Conservation (phyloP, 2,329 filamentous ascomycete genomes). For the Fusarium sacchari region DNA sequence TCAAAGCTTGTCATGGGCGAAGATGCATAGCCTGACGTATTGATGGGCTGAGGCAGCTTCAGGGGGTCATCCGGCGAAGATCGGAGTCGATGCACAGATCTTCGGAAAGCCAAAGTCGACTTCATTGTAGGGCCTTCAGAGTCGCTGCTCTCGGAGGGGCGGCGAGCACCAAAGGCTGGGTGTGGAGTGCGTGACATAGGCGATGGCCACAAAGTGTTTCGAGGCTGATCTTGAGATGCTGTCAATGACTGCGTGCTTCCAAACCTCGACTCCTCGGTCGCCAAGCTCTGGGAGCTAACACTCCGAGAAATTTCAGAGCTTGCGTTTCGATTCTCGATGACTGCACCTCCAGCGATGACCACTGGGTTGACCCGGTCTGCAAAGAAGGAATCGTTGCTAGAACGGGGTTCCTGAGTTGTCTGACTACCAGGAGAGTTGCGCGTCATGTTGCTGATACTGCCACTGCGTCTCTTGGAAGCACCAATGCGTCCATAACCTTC, state of each 20-base stretch:
- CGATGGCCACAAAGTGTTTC: slow-evolving; percentile 64
- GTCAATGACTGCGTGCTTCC: slow-evolving; percentile 53
- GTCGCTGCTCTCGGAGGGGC: slow-evolving; percentile 67
- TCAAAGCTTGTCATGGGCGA: slow-evolving; percentile 67
- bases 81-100: slow-evolving; percentile 63
- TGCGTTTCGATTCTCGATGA: slow-evolving; percentile 69
- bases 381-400: slow-evolving; percentile 66
- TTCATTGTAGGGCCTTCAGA: slow-evolving; percentile 60
- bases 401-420: slow-evolving; percentile 63
- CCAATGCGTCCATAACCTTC: slow-evolving; percentile 82
- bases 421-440: slow-evolving; percentile 57
- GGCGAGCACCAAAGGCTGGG: slow-evolving; percentile 44
- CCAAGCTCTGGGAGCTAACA: slow-evolving; percentile 61
- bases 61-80: slow-evolving; percentile 56
- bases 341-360: slow-evolving; percentile 71
- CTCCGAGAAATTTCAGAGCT: slow-evolving; percentile 59
- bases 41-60: slow-evolving; percentile 64
- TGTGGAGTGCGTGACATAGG: slow-evolving; percentile 56
- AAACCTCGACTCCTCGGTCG: slow-evolving; percentile 51
- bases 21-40: slow-evolving; percentile 55
- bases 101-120: slow-evolving; percentile 63
- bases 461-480: slow-evolving; percentile 69
- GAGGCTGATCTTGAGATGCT: slow-evolving; percentile 52
- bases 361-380: slow-evolving; percentile 72
- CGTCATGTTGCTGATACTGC: slow-evolving; percentile 61